phyloP scores from a whole-genome alignment of 2,329 filamentous ascomycete genomes.

The Neofusicoccum ribis region DNA sequence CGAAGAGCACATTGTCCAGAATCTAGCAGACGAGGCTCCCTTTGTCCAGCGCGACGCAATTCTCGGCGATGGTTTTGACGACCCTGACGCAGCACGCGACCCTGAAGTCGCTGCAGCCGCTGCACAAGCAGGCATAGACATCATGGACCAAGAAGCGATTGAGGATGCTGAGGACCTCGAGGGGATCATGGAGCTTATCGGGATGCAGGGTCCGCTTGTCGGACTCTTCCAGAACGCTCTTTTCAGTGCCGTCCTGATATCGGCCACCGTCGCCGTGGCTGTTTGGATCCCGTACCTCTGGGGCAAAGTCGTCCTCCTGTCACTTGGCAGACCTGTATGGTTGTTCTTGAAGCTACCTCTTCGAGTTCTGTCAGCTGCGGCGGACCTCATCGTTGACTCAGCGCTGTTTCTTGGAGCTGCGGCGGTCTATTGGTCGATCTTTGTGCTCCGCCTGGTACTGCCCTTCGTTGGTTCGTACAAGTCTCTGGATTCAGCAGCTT shows the following conservation, averaged over 20 bases:
- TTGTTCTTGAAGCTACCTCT: slow-evolving; percentile 68
- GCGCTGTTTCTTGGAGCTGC: slow-evolving; percentile 64
- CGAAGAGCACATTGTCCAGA: slow-evolving; percentile 61
- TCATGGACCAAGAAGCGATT: slow-evolving; percentile 64
- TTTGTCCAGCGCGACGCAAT: slow-evolving; percentile 52
- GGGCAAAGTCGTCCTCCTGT: slow-evolving; percentile 78
- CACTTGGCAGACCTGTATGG: slow-evolving; percentile 75
- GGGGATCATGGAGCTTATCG: slow-evolving; percentile 91
- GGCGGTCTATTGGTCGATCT: slow-evolving; percentile 43
- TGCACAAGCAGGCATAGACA: slow-evolving; percentile 68
- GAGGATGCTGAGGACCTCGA: slow-evolving; percentile 92
- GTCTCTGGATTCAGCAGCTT: slow-evolving; percentile 2
- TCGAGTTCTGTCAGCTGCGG: slow-evolving; percentile 68
- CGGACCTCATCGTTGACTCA: slow-evolving; percentile 78
- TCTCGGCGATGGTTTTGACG: slow-evolving; percentile 32
- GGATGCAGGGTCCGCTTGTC: slow-evolving; percentile 89
- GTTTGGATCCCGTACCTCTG: slow-evolving; percentile 91
- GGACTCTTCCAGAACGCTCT: slow-evolving; percentile 92
- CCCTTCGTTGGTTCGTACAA: slow-evolving; percentile 20
- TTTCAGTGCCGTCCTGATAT: slow-evolving; percentile 88
- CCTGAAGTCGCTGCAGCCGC: slow-evolving; percentile 64
- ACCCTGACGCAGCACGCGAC: slow-evolving; percentile 39
- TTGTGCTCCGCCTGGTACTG: slow-evolving; percentile 26
- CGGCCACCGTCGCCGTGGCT: slow-evolving; percentile 79
- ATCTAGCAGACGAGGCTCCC: slow-evolving; percentile 60